Percentiles rank a stretch among this genome's conserved stretches.
These are phyloP conservation scores for Acanthamoeba lenticulata DNA, from an alignment of 208 protist species.

Conservation along the genomic window DNA sequence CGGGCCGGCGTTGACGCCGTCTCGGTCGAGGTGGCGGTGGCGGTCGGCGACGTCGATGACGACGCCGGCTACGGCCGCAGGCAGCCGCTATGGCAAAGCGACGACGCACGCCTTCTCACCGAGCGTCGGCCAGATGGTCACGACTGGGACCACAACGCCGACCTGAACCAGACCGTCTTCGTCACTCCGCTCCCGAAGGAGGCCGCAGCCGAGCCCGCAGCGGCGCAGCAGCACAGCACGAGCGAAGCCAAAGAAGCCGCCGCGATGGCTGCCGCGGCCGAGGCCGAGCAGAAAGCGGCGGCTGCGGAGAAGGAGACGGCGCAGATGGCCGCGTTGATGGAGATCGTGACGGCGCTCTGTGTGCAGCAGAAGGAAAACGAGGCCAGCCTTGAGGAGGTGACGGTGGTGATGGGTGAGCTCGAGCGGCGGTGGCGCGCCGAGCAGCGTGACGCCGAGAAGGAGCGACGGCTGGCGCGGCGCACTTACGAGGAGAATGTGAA, in stretches of 20 bases:
- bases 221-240: neutral
- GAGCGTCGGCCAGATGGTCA: neutral
- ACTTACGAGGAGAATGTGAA: constrained; percentile 30
- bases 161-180: neutral
- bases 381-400: neutral
- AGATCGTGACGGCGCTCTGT: constrained; percentile 9
- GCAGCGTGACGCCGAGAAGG: constrained; percentile 33
- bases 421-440: neutral
- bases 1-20: no score
- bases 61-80: neutral
- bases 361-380: constrained; percentile 46
- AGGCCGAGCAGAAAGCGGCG: neutral
- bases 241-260: neutral
- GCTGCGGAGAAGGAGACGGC: neutral
- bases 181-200: neutral
- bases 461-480: neutral
- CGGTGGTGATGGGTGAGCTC: constrained; percentile 27
- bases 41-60: no score
- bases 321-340: neutral
- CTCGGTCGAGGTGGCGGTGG: no score
- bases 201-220: neutral
- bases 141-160: neutral
- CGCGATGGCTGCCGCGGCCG: neutral
- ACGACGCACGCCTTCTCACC: neutral
- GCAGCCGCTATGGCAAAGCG: neutral